These are phyloP conservation scores for Salix viminalis DNA, from an alignment of 345 rosid genomes.

Conservation along the genomic window DNA sequence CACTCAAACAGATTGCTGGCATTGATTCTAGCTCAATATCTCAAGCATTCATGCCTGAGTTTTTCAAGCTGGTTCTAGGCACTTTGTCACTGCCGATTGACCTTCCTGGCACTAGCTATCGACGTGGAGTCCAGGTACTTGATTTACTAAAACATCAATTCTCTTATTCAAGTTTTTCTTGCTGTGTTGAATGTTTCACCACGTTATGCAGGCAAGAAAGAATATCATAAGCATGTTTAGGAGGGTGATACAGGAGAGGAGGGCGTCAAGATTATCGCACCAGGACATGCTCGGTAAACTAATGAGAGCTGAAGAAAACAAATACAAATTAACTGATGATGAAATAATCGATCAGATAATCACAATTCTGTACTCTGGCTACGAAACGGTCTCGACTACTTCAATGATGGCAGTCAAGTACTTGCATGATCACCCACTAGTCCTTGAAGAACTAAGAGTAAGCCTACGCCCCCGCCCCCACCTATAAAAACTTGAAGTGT, in stretches of 20 bases:
- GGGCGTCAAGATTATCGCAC: conserved; percentile 37
- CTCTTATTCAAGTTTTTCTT: neutral
- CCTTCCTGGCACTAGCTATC: conserved; percentile 74
- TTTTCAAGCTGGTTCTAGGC: conserved; percentile 68
- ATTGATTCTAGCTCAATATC: conserved; percentile 34
- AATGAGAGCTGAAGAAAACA: conserved; percentile 43
- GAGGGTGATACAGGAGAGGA: conserved; percentile 49
- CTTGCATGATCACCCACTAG: conserved; percentile 64
- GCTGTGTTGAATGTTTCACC: neutral
- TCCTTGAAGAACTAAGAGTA: conserved; percentile 66
- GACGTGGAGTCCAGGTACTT: conserved; percentile 59
- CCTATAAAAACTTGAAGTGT: neutral
- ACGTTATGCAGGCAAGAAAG: conserved; percentile 49
- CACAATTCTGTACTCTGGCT: conserved; percentile 68
- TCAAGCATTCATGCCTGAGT: conserved; percentile 49
- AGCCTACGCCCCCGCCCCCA: conserved; percentile 3
- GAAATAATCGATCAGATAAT: conserved; percentile 71
- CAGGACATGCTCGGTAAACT: conserved; percentile 63
- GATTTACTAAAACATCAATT: neutral
- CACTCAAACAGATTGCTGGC: conserved; percentile 53
- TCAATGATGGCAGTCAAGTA: conserved; percentile 81
- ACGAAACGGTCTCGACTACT: conserved; percentile 77
- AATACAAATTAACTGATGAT: conserved; percentile 48
- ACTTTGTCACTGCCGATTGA: conserved; percentile 72
- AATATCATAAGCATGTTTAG: conserved; percentile 38